Evolutionary conservation across 352 stramenopile species (phyloP), one percentile per base, ranked within the genome.

Genomic region (Peronospora farinosa): DNA sequence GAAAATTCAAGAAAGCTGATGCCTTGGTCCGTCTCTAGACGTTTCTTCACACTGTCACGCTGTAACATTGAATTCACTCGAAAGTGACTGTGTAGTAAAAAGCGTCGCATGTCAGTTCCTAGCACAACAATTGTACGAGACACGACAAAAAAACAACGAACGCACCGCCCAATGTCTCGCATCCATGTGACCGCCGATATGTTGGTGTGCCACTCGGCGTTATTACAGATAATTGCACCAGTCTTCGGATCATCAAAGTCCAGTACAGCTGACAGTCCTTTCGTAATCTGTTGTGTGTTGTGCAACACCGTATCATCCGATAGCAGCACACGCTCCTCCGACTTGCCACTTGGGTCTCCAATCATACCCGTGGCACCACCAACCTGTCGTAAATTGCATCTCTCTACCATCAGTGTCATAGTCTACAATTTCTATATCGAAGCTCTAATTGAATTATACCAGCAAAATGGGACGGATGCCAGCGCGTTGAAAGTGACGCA

Each of bases 1-100:
- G 97, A 98, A 60, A 99, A 99, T 80, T 99, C 97, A 48, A 99
- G 86, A 73, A 99, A 99, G 52, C 84, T 97, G 67, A 99, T 92
- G 39, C 89, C 89, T 21, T 96, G 86, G 58, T 98, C 96, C 31
- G 88, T 85, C 37, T 88, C 72, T 23, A 99, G 74, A 12, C 97
- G 84, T 69, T 97, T 90, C 65, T 97, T 97, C 9, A 99, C 96
- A 46, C 91, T 98, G 54, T 99, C 97, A 53, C 96, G 96, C 36
- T 79, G 79, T 40, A 99, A 69, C 97, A 99, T 99, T n/a, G 92
- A 79, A 66, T 97, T 98, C 38, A 99, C 96, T 32, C 95, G 96
- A 64, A 99, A 98, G 57, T 92, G 79, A 37, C 81, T 87, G 42
- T 87, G 42, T 8, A 33, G 33, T 7, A 40, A 16, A 12, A 39